Evolutionary conservation across 352 stramenopile genomes (phyloP), one percentile per base, ranked within the genome.

Genomic region (Pilasporangium apinafurcum): DNA sequence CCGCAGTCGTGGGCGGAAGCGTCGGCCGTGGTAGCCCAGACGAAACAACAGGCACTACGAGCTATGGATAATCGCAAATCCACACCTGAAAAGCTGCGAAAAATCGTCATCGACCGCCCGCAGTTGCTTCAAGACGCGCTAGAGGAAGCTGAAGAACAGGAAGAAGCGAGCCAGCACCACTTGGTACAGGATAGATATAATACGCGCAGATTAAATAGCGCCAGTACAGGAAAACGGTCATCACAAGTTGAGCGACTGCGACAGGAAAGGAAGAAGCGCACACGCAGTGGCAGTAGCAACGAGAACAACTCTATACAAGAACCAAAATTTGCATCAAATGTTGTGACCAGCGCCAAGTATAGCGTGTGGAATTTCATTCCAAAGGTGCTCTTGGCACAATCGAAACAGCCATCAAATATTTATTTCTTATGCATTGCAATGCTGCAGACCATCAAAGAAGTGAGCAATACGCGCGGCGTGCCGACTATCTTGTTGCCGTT

Each of bases 371-470:
- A 86, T 53, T 95, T 95, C 44, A 49, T 54, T 8, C 75, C 75
- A 34, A 68, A 75, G 30, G 77, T 90, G 41, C 53, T 95, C 18
- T 46, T 85, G n/a, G 77, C 77, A 24, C 76, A 91, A 26, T 12
- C 91, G 27, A 50, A 86, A 56, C 66, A 70, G n/a, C 74, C 79
- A 34, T 86, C 76, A 22, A 92, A 92, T 44, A 32, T 87, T 8
- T 95, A 94, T 41, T 95, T 95, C 37, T 52, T 95, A 36, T 83
- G 92, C 34, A 89, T 95, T 44, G 73, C 81, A 6, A 53, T 83
- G 47, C 58, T 95, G 20, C 83, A 95, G 64, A 75, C 71, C 12
- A 88, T 94, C 47, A 71, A 69, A 37, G 63, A 83, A 45, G 81
- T 95, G 31, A 89, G 69, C 62, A 95, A 95, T 47, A 95, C 83